Evolutionary conservation across 345 rosid genomes (phyloP).

Genomic region (Xanthoceras sorbifolium): DNA sequence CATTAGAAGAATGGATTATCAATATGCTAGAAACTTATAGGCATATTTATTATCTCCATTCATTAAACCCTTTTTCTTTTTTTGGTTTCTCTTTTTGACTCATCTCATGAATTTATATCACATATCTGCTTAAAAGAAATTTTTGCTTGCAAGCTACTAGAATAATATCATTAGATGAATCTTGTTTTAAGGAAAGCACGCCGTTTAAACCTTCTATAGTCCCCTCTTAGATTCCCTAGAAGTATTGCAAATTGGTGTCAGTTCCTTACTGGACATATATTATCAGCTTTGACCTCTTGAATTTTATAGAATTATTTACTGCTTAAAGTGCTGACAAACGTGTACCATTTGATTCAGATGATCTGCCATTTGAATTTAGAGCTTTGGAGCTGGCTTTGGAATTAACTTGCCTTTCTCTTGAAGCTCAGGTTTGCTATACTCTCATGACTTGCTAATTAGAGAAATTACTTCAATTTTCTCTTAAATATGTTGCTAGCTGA

Average conservation of each 20-base stretch:
- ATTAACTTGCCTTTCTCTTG: constrained; percentile 81
- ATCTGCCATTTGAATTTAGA: constrained; percentile 92
- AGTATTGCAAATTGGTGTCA: neutral
- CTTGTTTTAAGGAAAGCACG: neutral
- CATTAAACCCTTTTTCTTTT: neutral
- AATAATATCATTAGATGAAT: neutral
- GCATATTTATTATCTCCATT: neutral
- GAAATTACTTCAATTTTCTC: neutral
- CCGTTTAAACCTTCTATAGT: neutral
- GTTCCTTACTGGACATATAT: neutral
- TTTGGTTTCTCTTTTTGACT: neutral
- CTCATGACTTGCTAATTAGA: constrained; percentile 8
- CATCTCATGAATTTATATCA: neutral
- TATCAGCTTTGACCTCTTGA: constrained; percentile 13
- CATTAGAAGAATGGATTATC: neutral
- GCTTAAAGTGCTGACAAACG: constrained; percentile 25
- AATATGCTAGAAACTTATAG: neutral
- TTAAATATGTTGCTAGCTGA: neutral
- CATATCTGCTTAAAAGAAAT: neutral
- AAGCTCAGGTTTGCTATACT: constrained; percentile 67
- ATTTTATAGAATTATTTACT: constrained; percentile 4
- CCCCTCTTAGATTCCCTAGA: neutral
- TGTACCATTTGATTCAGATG: constrained; percentile 62
- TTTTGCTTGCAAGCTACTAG: neutral
- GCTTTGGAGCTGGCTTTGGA: constrained; percentile 96